A percentile compares a stretch with the other conserved stretches of the same genome.
Evolutionary conservation across 2,329 filamentous ascomycete genomes (phyloP).

Genomic region (Fusarium ramigenum): DNA sequence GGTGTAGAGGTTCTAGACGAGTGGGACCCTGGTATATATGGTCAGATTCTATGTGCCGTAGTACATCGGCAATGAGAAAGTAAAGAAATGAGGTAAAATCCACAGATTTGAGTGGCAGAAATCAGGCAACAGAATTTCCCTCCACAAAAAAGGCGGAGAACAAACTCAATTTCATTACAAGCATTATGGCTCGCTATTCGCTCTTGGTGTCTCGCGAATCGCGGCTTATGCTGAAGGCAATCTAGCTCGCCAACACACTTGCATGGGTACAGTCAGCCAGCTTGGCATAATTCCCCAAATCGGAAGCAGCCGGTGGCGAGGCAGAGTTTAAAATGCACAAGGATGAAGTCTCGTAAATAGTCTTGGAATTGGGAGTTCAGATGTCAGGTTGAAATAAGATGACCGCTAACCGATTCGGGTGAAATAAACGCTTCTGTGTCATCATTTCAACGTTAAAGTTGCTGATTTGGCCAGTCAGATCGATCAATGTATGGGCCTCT

Average conservation of each 20-base stretch:
- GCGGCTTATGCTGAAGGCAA: not conserved
- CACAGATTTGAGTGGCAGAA: no score
- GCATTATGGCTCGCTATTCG: not conserved
- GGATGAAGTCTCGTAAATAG: not conserved
- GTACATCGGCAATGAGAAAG: not conserved
- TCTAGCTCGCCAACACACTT: not conserved
- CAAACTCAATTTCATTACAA: not conserved
- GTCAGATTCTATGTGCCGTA: not conserved
- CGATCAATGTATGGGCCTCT: not conserved
- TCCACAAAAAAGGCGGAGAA: not conserved
- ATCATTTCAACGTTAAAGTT: not conserved
- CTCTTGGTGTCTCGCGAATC: not conserved
- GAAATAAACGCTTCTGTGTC: not conserved
- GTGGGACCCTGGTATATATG: not conserved
- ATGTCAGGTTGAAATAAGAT: not conserved
- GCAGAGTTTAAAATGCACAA: not conserved
- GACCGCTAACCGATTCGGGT: not conserved
- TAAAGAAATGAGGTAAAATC: no score
- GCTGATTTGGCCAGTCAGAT: not conserved
- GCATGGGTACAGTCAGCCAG: not conserved
- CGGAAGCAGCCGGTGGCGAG: not conserved
- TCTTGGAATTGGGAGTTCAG: not conserved
- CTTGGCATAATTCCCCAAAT: not conserved
- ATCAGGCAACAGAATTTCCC: fast-evolving
- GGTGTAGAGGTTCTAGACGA: not conserved